Percentiles rank a stretch among this genome's conserved stretches.
Conservation (phyloP, 1,139 yeast genomes). For the Meyerozyma elateridarum region DNA sequence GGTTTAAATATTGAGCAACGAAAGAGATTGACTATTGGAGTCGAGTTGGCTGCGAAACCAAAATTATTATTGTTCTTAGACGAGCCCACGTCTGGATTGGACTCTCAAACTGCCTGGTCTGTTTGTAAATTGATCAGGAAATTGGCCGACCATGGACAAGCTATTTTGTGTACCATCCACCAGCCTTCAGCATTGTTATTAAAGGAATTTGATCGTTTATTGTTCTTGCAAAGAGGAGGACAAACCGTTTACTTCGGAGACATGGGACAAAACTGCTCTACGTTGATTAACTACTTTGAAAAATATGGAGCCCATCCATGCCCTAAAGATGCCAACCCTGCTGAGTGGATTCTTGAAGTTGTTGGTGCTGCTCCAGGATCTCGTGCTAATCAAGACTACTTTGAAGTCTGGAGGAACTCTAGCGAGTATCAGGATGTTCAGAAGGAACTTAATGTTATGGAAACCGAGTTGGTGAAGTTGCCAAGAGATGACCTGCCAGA, state of each 20-base stretch:
- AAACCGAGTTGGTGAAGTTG: conserved; percentile 11
- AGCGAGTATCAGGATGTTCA: conserved; percentile 12
- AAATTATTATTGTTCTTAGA: conserved; percentile 15
- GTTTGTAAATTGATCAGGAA: conserved; percentile 13
- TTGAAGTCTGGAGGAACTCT: conserved; percentile 17
- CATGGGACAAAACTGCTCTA: conserved; percentile 10
- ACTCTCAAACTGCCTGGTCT: conserved; percentile 15
- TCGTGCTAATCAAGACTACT: conserved; percentile 16
- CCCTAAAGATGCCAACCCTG: conserved; percentile 17
- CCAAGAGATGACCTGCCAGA: conserved; percentile 12
- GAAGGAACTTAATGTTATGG: conserved; percentile 14
- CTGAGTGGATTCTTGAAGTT: conserved; percentile 17
- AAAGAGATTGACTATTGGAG: conserved; percentile 17
- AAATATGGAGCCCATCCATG: conserved; percentile 17
- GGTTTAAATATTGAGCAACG: conserved; percentile 15
- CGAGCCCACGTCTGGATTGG: conserved; percentile 19
- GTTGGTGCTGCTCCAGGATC: conserved; percentile 19
- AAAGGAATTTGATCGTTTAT: conserved; percentile 12
- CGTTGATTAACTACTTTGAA: conserved; percentile 10
- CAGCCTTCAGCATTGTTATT: conserved; percentile 13
- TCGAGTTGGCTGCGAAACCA: conserved; percentile 18
- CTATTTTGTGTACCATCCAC: conserved; percentile 14
- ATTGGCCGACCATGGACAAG: conserved; percentile 13
- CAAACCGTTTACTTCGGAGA: conserved; percentile 11
- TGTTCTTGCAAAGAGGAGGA: conserved; percentile 13